Conservation (phyloP, 148 eudicot genomes). For the Camellia japonica region DNA sequence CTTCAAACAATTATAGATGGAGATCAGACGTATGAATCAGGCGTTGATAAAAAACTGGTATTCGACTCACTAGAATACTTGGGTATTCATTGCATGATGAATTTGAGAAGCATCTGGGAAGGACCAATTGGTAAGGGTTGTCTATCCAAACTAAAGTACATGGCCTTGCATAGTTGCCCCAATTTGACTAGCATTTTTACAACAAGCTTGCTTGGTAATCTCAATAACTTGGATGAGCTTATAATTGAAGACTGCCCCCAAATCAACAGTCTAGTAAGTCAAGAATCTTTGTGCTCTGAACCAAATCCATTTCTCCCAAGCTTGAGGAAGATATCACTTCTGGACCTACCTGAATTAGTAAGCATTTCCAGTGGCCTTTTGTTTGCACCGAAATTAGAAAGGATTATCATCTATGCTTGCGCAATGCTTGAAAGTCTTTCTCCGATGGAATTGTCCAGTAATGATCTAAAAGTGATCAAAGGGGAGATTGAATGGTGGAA, state of each 20-base stretch:
- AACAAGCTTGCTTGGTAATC: not conserved
- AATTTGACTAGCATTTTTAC: conserved; percentile 21
- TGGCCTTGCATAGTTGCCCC: conserved; percentile 16
- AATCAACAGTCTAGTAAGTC: conserved; percentile 1
- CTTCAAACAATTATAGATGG: not conserved
- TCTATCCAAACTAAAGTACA: conserved; percentile 5
- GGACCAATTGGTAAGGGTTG: not conserved
- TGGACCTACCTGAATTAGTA: conserved; percentile 18
- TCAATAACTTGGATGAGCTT: conserved; percentile 12
- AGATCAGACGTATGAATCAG: not conserved
- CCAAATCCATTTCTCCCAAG: not conserved
- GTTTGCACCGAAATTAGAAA: conserved; percentile 16
- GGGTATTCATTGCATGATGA: conserved; percentile 5
- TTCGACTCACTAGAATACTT: not conserved
- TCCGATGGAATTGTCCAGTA: not conserved
- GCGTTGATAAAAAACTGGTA: not conserved
- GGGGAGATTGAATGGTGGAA: conserved; percentile 24
- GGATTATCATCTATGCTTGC: not conserved
- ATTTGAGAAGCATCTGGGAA: not conserved
- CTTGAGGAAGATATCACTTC: conserved; percentile 19
- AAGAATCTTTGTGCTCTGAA: not conserved
- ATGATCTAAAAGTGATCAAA: not conserved
- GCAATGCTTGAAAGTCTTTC: conserved; percentile 11
- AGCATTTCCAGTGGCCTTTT: conserved; percentile 6
- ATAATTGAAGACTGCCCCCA: conserved; percentile 22